Conservation (phyloP, 331 rosid species). For the Cucumis variabilis region DNA sequence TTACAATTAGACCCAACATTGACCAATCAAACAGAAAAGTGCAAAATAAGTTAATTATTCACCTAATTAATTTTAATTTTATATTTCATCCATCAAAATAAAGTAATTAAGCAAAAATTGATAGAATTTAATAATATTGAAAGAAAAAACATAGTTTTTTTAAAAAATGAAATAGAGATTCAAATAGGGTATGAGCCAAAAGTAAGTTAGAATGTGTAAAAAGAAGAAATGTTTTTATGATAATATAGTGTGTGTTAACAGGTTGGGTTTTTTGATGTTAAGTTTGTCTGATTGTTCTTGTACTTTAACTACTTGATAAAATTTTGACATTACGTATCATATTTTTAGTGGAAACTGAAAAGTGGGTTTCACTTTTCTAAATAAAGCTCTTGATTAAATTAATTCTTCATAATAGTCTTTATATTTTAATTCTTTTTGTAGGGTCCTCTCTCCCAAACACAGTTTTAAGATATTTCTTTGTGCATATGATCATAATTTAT, state of each 20-base stretch:
- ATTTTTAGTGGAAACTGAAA: not conserved
- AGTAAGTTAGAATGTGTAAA: not conserved
- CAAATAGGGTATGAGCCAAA: too few relatives aligned
- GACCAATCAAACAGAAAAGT: not conserved
- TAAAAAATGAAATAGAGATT: too few relatives aligned
- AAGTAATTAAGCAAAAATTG: too few relatives aligned
- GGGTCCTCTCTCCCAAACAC: too few relatives aligned
- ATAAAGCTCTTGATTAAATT: not conserved
- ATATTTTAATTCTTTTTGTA: too few relatives aligned
- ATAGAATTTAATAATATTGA: too few relatives aligned
- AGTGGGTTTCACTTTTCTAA: not conserved
- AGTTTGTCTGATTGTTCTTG: conserved; percentile 18
- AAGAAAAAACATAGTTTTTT: too few relatives aligned
- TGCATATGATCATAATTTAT: too few relatives aligned
- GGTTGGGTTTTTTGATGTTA: conserved; percentile 4
- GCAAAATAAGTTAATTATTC: not conserved
- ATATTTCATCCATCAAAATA: not conserved
- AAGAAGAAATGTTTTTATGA: conserved; percentile 5
- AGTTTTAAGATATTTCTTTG: too few relatives aligned
- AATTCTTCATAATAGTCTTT: too few relatives aligned
- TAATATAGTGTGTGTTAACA: not conserved
- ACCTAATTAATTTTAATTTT: not conserved
- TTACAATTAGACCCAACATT: not conserved
- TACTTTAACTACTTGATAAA: not conserved
- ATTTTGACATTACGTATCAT: not conserved